These are phyloP conservation scores for Entonaema liquescens DNA, from an alignment of 495 filamentous ascomycete species.

Conservation along the genomic window DNA sequence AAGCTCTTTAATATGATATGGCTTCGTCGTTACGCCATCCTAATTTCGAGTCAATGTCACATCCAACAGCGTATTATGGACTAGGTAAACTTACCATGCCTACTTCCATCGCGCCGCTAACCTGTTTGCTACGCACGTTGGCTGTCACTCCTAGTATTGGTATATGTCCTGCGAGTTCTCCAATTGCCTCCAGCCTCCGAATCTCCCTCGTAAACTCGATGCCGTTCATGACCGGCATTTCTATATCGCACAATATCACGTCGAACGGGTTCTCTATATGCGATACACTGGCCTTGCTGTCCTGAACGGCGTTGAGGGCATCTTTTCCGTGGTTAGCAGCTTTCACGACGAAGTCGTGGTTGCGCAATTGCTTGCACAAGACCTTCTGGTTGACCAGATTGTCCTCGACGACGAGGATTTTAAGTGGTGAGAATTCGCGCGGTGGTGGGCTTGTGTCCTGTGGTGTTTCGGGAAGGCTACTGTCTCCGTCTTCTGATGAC, in stretches of 20 bases:
- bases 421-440: slow-evolving; percentile 31
- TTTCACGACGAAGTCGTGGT: slow-evolving; percentile 69
- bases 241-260: slow-evolving; percentile 81
- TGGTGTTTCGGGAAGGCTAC: not conserved
- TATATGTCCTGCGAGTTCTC: slow-evolving; percentile 60
- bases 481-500: slow-evolving; percentile 13
- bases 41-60: slow-evolving; percentile 32
- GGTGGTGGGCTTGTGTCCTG: not conserved
- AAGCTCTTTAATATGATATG: slow-evolving; percentile 73
- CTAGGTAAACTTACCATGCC: slow-evolving; percentile 68
- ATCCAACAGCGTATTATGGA: not conserved
- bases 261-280: slow-evolving; percentile 50
- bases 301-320: slow-evolving; percentile 63
- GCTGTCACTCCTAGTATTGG: slow-evolving; percentile 83
- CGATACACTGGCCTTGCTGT: slow-evolving; percentile 39
- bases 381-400: slow-evolving; percentile 81
- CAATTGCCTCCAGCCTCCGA: slow-evolving; percentile 65
- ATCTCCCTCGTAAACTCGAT: slow-evolving; percentile 73
- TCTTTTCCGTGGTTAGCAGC: slow-evolving; percentile 80
- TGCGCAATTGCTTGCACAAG: slow-evolving; percentile 68
- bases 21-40: slow-evolving; percentile 78
- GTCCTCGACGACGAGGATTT: slow-evolving; percentile 76
- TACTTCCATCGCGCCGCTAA: slow-evolving; percentile 67
- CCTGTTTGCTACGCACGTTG: slow-evolving; percentile 75
- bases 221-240: slow-evolving; percentile 88